Evolutionary conservation across 768 basidiomycete genomes (phyloP).

Genomic region (Serendipita sp.): DNA sequence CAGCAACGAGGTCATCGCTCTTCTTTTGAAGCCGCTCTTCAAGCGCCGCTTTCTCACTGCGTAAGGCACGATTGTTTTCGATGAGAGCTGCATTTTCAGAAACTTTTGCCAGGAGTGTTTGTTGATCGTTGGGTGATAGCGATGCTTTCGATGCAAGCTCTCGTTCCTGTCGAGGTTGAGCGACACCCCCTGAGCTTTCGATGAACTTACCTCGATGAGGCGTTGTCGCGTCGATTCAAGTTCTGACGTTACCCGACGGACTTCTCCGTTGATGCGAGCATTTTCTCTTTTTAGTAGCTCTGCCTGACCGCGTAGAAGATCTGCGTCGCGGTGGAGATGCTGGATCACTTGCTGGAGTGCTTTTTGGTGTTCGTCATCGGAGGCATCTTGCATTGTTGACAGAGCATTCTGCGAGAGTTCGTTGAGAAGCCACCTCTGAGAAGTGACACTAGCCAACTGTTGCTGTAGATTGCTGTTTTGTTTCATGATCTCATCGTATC

Average conservation of each 20-base stretch:
- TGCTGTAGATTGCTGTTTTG: constrained; percentile 68
- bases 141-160: neutral
- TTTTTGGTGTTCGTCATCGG: neutral
- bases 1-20: neutral
- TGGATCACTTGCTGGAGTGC: neutral
- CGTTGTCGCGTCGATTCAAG: neutral
- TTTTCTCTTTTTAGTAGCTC: neutral
- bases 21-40: neutral
- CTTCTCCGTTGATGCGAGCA: neutral
- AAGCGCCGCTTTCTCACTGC: neutral
- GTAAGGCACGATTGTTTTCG: neutral
- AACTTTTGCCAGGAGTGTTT: neutral
- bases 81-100: constrained; percentile 3
- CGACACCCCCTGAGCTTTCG: too few species aligned
- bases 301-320: neutral
- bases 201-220: neutral
- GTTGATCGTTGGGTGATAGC: neutral
- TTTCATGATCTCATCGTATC: constrained; percentile 53
- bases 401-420: constrained; percentile 11
- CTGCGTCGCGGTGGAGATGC: neutral
- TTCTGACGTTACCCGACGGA: neutral
- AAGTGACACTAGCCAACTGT: constrained; percentile 70
- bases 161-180: neutral
- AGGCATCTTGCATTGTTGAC: neutral
- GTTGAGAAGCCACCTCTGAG: constrained; percentile 62